Base-by-base conservation (phyloP, 176 grass and related monocot genomes). In the Oryza punctata region DNA sequence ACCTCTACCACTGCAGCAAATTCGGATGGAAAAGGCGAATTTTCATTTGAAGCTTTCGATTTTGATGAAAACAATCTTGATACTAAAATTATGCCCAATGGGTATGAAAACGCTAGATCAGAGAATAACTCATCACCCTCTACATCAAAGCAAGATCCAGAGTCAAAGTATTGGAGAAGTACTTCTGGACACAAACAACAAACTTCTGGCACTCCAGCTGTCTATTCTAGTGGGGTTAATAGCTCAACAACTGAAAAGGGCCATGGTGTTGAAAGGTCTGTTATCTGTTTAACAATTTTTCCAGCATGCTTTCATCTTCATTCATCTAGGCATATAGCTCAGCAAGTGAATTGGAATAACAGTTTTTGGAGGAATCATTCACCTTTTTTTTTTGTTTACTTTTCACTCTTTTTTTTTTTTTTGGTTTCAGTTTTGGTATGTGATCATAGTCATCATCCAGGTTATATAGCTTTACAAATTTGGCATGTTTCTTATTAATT, bases 201-300 rank as follows among this genome's bases (percentile, higher is more conserved):
- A 67, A 87, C 67, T 84, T 89, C 85, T 77, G 76, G 82, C 46
- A 79, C 82, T 68, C 82, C 93, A 28, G 69, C 90, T 85, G 15
- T 85, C 69, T 33, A 71, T 68, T 82, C 82, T 81, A 73, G 79
- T 65, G 76, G 71, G 57, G 65, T 65, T 79, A 75, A 72, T 80
- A 86, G 24, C 61, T 78, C 82, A 77, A 32, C 26, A 23, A 27
- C 79, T 84, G 96, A 94, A 81, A 94, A 80, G 86, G 81, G 73
- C 12, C 87, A 66, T 15, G 65, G 35, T 81, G 75, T 89, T 83
- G 91, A 99, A 79, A 94, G 96, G 96, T 99, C 81, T 38, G 61
- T 67, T 83, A 68, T 70, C 84, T 84, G 64, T 89, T 72, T 28
- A 7, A 44, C 49, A 40, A 46, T 69, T 54, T 40, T 30, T 35